A percentile compares a stretch with the other conserved stretches of the same genome.
These are phyloP conservation scores for Porphyrellus sp. DNA, from an alignment of 1,284 basidiomycete genomes.

Conservation along the genomic window DNA sequence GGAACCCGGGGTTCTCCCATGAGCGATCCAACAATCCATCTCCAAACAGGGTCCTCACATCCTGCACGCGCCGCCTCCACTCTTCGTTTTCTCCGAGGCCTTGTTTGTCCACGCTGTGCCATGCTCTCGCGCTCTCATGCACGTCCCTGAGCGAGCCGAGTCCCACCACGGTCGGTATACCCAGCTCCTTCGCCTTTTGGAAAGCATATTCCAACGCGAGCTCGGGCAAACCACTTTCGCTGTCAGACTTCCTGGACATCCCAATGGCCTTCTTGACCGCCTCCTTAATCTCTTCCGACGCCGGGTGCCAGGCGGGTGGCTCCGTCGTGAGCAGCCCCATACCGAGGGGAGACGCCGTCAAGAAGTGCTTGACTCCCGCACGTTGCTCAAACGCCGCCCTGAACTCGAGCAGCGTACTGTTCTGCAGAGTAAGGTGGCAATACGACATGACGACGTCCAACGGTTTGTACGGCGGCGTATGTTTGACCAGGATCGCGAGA, in stretches of 20 bases:
- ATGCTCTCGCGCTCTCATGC: conserved; percentile 67
- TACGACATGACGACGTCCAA: conserved; percentile 84
- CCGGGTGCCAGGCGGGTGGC: conserved; percentile 86
- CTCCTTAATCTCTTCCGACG: conserved; percentile 49
- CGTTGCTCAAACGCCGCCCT: conserved; percentile 58
- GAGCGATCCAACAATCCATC: conserved; percentile 54
- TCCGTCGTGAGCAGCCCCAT: conserved; percentile 85
- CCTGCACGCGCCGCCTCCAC: conserved; percentile 49
- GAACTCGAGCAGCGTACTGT: conserved; percentile 63
- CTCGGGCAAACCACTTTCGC: conserved; percentile 46
- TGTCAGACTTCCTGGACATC: conserved; percentile 23
- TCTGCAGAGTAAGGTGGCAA: conserved; percentile 86
- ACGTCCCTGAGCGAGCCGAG: conserved; percentile 71
- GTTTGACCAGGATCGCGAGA: conserved; percentile 70
- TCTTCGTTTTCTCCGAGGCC: conserved; percentile 35
- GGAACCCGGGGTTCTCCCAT: conserved; percentile 54
- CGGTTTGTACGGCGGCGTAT: conserved; percentile 61
- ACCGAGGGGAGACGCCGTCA: conserved; percentile 86
- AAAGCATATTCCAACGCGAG: conserved; percentile 77
- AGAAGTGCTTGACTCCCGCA: conserved; percentile 66
- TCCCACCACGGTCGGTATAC: conserved; percentile 72
- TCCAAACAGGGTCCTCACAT: conserved; percentile 46
- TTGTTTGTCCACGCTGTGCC: conserved; percentile 54
- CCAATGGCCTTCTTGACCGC: conserved; percentile 35
- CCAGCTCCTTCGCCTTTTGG: conserved; percentile 43